Evolutionary conservation across 169 alveolate genomes (phyloP).

Genomic region (Eimeria sp.): DNA sequence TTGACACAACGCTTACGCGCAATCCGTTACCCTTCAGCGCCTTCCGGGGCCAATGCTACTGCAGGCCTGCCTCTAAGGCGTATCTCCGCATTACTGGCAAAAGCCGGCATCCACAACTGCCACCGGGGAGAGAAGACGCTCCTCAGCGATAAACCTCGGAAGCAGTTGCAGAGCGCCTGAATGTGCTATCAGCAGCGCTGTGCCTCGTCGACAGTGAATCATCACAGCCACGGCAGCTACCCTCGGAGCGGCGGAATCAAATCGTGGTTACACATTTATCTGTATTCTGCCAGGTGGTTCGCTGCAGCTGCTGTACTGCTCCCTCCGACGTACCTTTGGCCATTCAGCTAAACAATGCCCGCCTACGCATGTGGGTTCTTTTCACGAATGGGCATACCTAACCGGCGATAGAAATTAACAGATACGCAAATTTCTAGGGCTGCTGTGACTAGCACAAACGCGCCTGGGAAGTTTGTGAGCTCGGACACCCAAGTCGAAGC

Average conservation of each 20-base stretch:
- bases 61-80: background rate
- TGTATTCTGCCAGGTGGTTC: background rate
- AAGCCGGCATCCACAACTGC: background rate
- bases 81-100: background rate
- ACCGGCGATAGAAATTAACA: background rate
- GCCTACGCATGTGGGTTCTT: background rate
- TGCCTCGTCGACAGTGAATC: background rate
- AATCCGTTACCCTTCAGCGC: background rate
- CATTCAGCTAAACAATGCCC: background rate
- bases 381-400: background rate
- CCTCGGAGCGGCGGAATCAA: background rate
- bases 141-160: background rate
- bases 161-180: background rate
- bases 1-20: background rate
- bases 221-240: background rate
- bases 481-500: background rate
- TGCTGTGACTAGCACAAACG: constrained; percentile 11
- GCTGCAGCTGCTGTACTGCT: background rate
- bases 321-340: background rate
- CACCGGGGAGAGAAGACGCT: background rate
- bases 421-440: background rate
- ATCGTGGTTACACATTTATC: background rate
- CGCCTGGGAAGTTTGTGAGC: background rate
- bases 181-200: background rate
- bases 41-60: background rate